Evolutionary conservation across 2,329 filamentous ascomycete species (phyloP), one percentile per base, ranked within the genome.

Genomic region (Alternaria postmessia): DNA sequence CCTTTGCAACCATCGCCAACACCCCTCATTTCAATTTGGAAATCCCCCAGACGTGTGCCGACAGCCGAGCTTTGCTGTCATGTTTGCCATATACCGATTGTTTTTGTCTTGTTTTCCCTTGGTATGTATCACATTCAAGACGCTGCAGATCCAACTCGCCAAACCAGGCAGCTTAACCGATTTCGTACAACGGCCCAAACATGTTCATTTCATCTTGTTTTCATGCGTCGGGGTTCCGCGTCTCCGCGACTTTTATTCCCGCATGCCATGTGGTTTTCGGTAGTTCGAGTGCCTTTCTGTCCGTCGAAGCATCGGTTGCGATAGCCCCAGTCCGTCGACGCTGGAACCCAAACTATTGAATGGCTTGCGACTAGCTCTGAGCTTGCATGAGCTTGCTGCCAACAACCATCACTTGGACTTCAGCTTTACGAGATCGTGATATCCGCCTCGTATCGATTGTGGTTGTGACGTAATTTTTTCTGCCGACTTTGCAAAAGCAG

Each of bases 81-180:
- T 22, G 18, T 34, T 48, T 67, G 73, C 14, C 68, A 68, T 43
- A 67, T 63, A 58, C 73, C 74, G 7, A 67, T 61, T 12, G 67
- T 70, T 3, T 36, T 30, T 46, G 14, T 38, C 34, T 12, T 67
- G 69, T 3, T 36, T 24, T 46, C 75, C 69, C 41, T 64, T 68
- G 41, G 32, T 64, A 46, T 75, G 69, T 41, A 67, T 54, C 6
- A 72, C 65, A 14, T 72, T 70, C 53, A 74, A 73, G 7, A 72
- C 65, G 22, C 62, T 65, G 53, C 72, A 74, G 30, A 22, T 32
- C 46, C 22, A 30, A 28, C n/a, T 43, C 36, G 24, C 30, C 22
- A 30, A 20, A 26, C 36, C 24, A 14, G 36, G 4, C 5, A 43
- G 36, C 12, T 30, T 24, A n/a, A 20, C 49, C 49, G 4, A 7